Evolutionary conservation across 306 rosid species (phyloP), one percentile per base, ranked within the genome.

Genomic region (Vigna angularis): DNA sequence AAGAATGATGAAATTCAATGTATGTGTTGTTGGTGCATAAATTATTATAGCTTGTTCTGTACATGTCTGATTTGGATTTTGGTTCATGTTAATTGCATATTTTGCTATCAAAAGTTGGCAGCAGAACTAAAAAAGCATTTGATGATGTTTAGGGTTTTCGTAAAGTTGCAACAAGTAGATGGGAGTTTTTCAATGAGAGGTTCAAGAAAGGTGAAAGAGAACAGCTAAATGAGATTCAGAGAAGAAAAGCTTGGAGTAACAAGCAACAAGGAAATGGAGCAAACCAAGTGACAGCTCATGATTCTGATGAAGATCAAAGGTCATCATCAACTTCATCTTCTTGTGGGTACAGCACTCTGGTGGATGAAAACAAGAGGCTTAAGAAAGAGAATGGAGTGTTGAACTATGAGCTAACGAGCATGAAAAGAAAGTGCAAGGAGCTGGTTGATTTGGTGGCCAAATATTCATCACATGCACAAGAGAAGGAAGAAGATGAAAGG

Each of bases 101-200:
- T 40, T 63, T 22, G 13, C 45, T 24, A 28, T 3, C 1, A 18
- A 32, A 24, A 44, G 42, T 47, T 15, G 55, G 16, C 20, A 47
- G 56, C 22, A 8, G 30, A 48, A 70, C 28, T 70, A 11, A 69
- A 18, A 30, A 49, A 70, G 1, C 1, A 45, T n/a, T 13, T 2
- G 42, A 36, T 62, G 11, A 34, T 34, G 24, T 10, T 2, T 69
- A 93, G 98, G 98, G 98, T 1, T 95, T 95, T 55, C 97, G 93
- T 4, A 95, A 95, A 75, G 84, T 93, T 73, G 87, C 91, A 32
- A 88, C 96, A 53, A 91, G 74, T 74, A 74, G 98, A 62, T 95
- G 98, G 98, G 98, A 95, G 77, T 95, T 95, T 24, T 87, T 88
- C 91, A 95, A 95, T 42, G 93, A 88, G 3, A 87, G 38, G 78